Evolutionary conservation across 257 asterid genomes (phyloP).

Genomic region (Fraxinus cuspidata): DNA sequence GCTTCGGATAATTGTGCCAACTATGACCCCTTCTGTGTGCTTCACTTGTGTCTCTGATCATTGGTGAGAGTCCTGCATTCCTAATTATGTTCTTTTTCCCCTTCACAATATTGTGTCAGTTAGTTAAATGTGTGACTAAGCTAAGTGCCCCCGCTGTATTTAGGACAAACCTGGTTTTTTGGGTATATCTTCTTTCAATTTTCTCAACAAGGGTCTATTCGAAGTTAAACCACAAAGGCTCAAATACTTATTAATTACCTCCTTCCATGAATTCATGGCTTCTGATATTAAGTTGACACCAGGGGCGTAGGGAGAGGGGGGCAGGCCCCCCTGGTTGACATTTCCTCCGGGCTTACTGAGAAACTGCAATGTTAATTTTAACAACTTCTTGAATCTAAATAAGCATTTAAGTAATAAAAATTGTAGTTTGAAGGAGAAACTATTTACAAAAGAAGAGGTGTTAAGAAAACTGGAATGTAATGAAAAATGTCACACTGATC

Average conservation of each 20-base stretch:
- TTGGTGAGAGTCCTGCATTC: neutral
- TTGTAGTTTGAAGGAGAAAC: neutral
- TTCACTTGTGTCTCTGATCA: neutral
- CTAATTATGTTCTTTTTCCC: neutral
- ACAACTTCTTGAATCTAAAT: neutral
- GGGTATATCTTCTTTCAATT: neutral
- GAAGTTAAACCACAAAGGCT: neutral
- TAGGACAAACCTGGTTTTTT: neutral
- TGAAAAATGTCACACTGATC: neutral
- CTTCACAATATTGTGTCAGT: neutral
- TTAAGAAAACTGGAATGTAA: neutral
- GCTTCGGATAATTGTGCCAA: neutral
- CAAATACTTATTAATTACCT: no score
- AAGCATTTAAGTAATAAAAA: neutral
- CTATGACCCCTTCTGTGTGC: neutral
- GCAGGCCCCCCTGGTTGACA: neutral
- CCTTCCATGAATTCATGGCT: neutral
- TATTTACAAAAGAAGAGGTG: neutral
- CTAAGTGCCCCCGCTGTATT: neutral
- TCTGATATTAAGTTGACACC: neutral
- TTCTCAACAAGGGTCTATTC: neutral
- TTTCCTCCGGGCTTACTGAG: neutral
- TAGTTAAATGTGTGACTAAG: neutral
- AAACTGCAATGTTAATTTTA: no score
- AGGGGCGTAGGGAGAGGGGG: no score